Evolutionary conservation across 257 asterid species (phyloP).

Genomic region (Rehmannia glutinosa): DNA sequence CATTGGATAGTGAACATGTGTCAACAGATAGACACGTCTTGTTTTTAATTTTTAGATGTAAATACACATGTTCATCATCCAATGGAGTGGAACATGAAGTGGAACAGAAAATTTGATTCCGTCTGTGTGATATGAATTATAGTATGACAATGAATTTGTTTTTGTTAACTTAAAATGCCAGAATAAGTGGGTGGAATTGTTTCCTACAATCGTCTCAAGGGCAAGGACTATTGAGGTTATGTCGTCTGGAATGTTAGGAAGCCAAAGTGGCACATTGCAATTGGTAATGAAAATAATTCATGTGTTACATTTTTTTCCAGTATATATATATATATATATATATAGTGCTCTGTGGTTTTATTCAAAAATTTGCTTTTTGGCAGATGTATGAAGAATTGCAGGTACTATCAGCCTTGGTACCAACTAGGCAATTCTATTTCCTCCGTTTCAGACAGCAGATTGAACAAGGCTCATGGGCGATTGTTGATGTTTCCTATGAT

Average conservation of each 20-base stretch:
- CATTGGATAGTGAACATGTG: too few relatives aligned
- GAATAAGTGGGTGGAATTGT: slow-evolving; percentile 82
- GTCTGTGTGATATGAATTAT: too few relatives aligned
- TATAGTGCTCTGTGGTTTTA: too few relatives aligned
- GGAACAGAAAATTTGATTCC: too few relatives aligned
- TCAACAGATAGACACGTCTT: too few relatives aligned
- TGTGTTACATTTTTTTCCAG: too few relatives aligned
- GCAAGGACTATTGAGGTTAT: slow-evolving; percentile 77
- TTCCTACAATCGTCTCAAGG: slow-evolving; percentile 79
- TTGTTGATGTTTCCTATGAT: slow-evolving; percentile 84
- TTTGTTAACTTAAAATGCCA: slow-evolving; percentile 20
- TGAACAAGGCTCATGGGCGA: slow-evolving; percentile 82
- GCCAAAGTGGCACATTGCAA: slow-evolving; percentile 65
- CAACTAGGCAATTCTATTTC: slow-evolving; percentile 62
- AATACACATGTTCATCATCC: too few relatives aligned
- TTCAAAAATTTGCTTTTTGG: neutral
- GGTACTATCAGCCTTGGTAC: slow-evolving; percentile 78
- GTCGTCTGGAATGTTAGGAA: slow-evolving; percentile 67
- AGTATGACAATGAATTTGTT: too few relatives aligned
- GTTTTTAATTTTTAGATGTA: too few relatives aligned
- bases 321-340: too few relatives aligned
- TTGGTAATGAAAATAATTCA: slow-evolving; percentile 44
- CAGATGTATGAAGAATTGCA: slow-evolving; percentile 93
- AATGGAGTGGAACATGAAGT: too few relatives aligned
- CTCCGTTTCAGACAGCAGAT: slow-evolving; percentile 81